Conservation (phyloP, 352 stramenopile genomes). For the Elongisporangium prolatum region DNA sequence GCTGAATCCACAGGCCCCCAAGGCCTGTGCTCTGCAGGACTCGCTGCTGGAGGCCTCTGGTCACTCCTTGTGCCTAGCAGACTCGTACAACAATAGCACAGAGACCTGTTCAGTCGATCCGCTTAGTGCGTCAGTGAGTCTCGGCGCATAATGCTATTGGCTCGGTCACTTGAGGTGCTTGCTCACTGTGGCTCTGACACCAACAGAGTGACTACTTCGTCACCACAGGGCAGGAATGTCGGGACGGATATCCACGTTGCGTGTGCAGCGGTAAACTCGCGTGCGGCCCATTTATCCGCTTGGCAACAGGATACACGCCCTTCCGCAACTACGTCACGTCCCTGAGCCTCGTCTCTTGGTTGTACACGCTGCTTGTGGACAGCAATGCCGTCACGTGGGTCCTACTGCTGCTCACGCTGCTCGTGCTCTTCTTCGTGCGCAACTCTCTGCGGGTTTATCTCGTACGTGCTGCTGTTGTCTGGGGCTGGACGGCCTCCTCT, state of each 20-base stretch:
- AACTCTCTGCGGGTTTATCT: conserved; percentile 50
- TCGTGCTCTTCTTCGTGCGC: conserved; percentile 40
- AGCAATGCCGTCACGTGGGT: conserved; percentile 37
- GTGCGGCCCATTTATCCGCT: conserved; percentile 52
- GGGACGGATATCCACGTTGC: conserved; percentile 47
- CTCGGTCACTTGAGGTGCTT: not conserved
- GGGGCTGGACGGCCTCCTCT: not conserved
- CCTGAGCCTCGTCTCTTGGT: conserved; percentile 18
- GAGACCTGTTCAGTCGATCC: conserved; percentile 29
- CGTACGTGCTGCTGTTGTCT: conserved; percentile 15
- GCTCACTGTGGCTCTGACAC: not conserved
- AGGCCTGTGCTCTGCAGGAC: conserved; percentile 57
- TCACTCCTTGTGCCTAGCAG: conserved; percentile 20
- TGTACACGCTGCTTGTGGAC: conserved; percentile 30
- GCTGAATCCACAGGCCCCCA: conserved; percentile 38
- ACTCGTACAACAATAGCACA: conserved; percentile 23
- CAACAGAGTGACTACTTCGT: conserved; percentile 47
- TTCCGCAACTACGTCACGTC: conserved; percentile 25
- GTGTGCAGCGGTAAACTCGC: conserved; percentile 36
- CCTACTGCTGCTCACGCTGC: conserved; percentile 25
- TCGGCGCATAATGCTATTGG: too few species aligned
- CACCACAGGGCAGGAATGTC: conserved; percentile 22
- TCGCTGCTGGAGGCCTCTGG: conserved; percentile 6
- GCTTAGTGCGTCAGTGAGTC: conserved; percentile 27
- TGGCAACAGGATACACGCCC: conserved; percentile 35